Conservation (phyloP, 2,329 filamentous ascomycete genomes). For the Exophiala spinifera region DNA sequence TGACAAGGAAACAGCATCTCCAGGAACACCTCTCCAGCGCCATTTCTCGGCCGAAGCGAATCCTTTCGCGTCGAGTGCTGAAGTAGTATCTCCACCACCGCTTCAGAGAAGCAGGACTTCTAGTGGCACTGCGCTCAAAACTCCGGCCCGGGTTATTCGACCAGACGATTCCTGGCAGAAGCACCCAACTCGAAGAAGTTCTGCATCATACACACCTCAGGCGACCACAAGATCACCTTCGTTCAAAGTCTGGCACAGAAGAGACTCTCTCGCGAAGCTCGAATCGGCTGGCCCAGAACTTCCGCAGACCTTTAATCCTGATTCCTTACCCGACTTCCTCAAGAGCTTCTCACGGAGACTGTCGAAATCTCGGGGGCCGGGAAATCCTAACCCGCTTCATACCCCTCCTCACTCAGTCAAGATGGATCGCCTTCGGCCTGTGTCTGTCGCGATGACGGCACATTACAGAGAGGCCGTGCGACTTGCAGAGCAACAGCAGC, state of each 20-base stretch:
- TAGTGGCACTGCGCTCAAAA: not conserved
- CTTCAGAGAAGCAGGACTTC: not conserved
- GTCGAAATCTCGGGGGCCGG: not conserved
- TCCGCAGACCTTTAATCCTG: not conserved
- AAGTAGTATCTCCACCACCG: not conserved
- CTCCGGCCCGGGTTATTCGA: conserved; percentile 7
- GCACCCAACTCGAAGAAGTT: not conserved
- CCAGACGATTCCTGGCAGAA: conserved; percentile 19
- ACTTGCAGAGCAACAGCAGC: conserved; percentile 45
- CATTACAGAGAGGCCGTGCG: conserved; percentile 49
- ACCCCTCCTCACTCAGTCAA: not conserved
- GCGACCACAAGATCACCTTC: not conserved
- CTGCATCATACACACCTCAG: not conserved
- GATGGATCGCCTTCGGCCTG: conserved; percentile 24
- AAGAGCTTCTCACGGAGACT: too few relatives aligned
- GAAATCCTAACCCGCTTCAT: not conserved
- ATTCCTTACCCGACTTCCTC: too few relatives aligned
- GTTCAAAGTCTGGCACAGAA: not conserved
- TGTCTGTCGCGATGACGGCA: conserved; percentile 42
- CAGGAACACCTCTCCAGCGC: not conserved
- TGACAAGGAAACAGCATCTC: conserved; percentile 8
- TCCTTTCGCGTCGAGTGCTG: not conserved
- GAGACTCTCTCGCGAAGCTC: not conserved
- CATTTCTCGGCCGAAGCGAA: not conserved
- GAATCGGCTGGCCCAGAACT: not conserved